These are phyloP conservation scores for Hippophae rhamnoides DNA, from an alignment of 306 rosid species.

Conservation along the genomic window DNA sequence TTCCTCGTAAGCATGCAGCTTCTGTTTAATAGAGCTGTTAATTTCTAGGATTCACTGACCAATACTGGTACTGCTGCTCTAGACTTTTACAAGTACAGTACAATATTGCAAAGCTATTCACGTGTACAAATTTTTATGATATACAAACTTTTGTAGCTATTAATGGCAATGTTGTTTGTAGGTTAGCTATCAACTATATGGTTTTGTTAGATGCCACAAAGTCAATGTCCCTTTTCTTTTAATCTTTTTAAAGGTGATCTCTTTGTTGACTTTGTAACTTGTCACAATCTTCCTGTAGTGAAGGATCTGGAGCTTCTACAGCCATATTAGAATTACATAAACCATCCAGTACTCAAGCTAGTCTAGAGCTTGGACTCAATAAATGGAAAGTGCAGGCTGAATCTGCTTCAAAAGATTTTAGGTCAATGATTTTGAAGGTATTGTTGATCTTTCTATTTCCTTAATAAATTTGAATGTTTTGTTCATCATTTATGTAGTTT, in stretches of 20 bases:
- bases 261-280: slow-evolving; percentile 16
- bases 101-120: too few species aligned
- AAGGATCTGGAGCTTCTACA: slow-evolving; percentile 40
- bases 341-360: slow-evolving; percentile 32
- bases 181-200: too few species aligned
- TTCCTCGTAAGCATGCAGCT: too few species aligned
- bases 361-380: slow-evolving; percentile 65
- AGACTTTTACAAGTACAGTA: too few species aligned
- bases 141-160: too few species aligned
- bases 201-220: neutral
- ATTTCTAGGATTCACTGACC: too few species aligned
- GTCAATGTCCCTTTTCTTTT: neutral
- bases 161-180: too few species aligned
- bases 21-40: too few species aligned
- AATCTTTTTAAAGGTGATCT: neutral
- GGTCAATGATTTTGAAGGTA: slow-evolving; percentile 65
- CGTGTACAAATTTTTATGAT: too few species aligned
- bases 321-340: slow-evolving; percentile 22
- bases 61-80: too few species aligned
- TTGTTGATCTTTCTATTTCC: slow-evolving; percentile 1
- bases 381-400: slow-evolving; percentile 60
- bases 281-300: slow-evolving; percentile 35
- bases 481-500: slow-evolving; percentile 1
- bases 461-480: neutral
- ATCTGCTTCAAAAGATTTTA: slow-evolving; percentile 48